phyloP scores from a whole-genome alignment of 495 filamentous ascomycete genomes.

The Pseudoneurospora amorphoporcata region DNA sequence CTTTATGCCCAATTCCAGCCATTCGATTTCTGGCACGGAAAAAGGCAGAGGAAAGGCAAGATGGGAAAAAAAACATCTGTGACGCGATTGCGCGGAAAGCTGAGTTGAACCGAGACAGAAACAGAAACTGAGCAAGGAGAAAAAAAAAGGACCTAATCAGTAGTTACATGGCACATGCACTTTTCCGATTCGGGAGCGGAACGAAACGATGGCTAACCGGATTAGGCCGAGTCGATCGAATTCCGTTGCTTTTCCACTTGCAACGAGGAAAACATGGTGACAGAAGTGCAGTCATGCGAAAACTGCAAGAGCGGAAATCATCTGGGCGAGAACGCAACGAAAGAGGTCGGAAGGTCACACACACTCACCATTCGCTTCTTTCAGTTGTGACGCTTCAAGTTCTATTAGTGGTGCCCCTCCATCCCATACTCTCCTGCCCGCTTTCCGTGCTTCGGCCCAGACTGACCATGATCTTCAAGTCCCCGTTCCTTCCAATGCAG shows the following conservation, averaged over 20 bases:
- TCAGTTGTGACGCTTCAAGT: not conserved
- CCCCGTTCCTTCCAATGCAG: not conserved
- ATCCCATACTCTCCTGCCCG: not conserved
- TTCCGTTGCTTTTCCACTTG: not conserved
- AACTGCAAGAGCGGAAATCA: not conserved
- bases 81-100: not conserved
- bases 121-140: not conserved
- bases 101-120: not conserved
- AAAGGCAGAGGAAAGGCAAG: not conserved
- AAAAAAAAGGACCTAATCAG: not conserved
- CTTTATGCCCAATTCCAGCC: conserved; percentile 23
- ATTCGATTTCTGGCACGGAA: conserved; percentile 3
- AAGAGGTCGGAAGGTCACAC: not conserved
- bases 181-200: not conserved
- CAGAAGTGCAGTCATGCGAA: not conserved
- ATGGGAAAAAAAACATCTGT: not conserved
- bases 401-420: not conserved
- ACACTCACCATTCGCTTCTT: not conserved
- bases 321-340: not conserved
- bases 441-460: not conserved
- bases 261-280: not conserved
- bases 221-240: not conserved
- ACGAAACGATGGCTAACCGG: not conserved
- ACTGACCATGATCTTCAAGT: not conserved
- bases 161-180: not conserved